Base-by-base conservation (phyloP, 371 early-diverging fungal species). In the Mucor piriformis region DNA sequence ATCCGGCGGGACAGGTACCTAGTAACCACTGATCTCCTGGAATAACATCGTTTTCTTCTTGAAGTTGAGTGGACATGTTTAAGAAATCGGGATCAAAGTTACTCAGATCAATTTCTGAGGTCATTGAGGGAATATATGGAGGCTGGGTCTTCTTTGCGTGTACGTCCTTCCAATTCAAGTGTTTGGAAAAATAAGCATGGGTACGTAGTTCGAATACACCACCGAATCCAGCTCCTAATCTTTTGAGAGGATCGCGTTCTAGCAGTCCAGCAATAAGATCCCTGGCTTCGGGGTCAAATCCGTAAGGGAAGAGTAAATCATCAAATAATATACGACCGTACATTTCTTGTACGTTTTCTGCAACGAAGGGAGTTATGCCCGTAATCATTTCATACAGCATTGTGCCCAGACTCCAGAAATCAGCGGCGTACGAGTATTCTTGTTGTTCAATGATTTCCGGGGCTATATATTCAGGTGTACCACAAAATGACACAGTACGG, bases 341-440 rank as follows among this genome's bases (percentile, higher is more conserved):
- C 92, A 94, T 94, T 1, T 82, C 74, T 11, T 85, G 77, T 16
- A 76, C 81, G 38, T 88, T 85, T 33, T 89, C 85, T 3, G 84
- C 86, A 69, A 84, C 90, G 64, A 89, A 92, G 0, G 93, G 93
- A 0, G 88, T 88, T 44, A 72, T 66, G 0, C 92, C 92, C 15
- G 79, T 77, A 24, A 90, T 29, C 81, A 92, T 88, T 64, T 90
- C 96, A 63, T 91, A 98, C 48, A 97, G 81, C 43, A 97, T 81
- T 7, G 96, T 92, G 3, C 98, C 99, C 0, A 97, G 76, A n/a
- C 95, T 89, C 99, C 99, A 99, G 84, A 92, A 94, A 74, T 99
- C 99, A 7, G 94, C 95, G 5, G 85, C 85, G 62, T 88, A 90
- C 13, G 92, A 92, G 61, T 97, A 96, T 38, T 84, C 88, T 18